Percentiles rank a stretch among this genome's conserved stretches.
Conservation (phyloP, 2,329 filamentous ascomycete species). For the Neopestalotiopsis clavispora region DNA sequence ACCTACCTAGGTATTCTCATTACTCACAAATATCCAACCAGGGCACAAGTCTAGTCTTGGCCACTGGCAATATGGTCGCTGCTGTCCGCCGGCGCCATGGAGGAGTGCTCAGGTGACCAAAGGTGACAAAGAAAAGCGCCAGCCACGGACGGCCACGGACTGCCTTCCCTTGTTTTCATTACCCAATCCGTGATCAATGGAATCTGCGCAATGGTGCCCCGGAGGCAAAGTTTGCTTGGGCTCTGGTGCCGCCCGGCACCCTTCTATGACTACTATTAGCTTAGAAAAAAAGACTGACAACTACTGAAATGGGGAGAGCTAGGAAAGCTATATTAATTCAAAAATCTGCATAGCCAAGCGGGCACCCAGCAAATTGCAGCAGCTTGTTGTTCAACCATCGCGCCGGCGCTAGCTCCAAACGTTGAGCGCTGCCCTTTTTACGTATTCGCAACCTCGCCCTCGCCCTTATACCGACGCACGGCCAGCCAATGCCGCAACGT, state of each 20-base stretch:
- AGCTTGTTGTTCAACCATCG: background rate
- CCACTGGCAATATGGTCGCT: constrained; percentile 21
- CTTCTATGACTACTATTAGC: background rate
- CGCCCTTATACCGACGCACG: background rate
- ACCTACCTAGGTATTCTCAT: constrained; percentile 14
- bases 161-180: constrained; percentile 49
- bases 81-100: constrained; percentile 28
- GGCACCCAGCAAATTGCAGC: constrained; percentile 9
- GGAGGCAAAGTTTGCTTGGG: constrained; percentile 10
- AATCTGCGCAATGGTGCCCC: constrained; percentile 23
- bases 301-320: background rate
- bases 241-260: background rate
- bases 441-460: constrained; percentile 12
- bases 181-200: constrained; percentile 47
- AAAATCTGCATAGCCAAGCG: constrained; percentile 5
- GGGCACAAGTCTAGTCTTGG: constrained; percentile 13
- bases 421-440: constrained; percentile 5
- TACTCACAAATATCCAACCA: constrained; percentile 21
- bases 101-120: constrained; percentile 29
- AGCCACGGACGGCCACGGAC: constrained; percentile 20
- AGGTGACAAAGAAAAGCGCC: constrained; percentile 44
- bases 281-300: background rate
- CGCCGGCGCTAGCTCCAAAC: constrained; percentile 9
- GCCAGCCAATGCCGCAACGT: constrained; percentile 6
- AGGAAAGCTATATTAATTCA: constrained; percentile 13